phyloP scores from a whole-genome alignment of 2,329 filamentous ascomycete genomes.

The Trichothecium roseum region DNA sequence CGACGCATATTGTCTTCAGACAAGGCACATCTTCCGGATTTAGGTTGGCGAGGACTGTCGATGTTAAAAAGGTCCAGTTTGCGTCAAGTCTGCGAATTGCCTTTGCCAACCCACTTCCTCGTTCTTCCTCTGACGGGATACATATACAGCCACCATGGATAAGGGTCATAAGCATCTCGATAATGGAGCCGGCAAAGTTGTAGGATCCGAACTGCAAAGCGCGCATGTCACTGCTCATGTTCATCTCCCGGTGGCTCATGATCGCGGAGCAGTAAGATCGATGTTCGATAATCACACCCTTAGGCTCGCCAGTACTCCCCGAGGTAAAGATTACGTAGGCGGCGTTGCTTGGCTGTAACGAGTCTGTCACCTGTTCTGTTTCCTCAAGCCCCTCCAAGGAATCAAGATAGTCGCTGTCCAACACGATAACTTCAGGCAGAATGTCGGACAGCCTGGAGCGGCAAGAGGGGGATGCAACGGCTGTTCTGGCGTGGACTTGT shows the following conservation, averaged over 20 bases:
- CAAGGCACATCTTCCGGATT: constrained; percentile 7
- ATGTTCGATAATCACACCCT: constrained; percentile 11
- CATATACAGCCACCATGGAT: constrained; percentile 18
- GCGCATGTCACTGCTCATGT: constrained; percentile 12
- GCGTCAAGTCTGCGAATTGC: constrained; percentile 7
- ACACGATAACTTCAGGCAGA: constrained; percentile 9
- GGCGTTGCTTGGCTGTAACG: constrained; percentile 2
- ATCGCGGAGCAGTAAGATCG: constrained; percentile 8
- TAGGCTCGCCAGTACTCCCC: constrained; percentile 13
- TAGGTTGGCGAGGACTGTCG: constrained; percentile 5
- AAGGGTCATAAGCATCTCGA: constrained; percentile 10
- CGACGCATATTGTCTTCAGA: constrained; percentile 6
- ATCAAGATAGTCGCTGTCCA: background rate
- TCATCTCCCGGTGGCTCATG: constrained; percentile 8
- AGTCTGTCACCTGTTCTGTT: constrained; percentile 24
- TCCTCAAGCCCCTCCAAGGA: constrained; percentile 7
- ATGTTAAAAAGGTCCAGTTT: constrained; percentile 11
- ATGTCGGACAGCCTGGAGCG: constrained; percentile 1
- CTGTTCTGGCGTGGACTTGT: background rate
- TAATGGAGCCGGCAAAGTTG: constrained; percentile 18
- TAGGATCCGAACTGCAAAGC: constrained; percentile 20
- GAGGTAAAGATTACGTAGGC: constrained; percentile 12
- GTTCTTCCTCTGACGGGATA: constrained; percentile 25
- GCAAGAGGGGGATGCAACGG: background rate
- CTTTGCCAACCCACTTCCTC: constrained; percentile 21